Evolutionary conservation across 176 grass and related monocot genomes (phyloP).

Genomic region (Tuctoria greenei): DNA sequence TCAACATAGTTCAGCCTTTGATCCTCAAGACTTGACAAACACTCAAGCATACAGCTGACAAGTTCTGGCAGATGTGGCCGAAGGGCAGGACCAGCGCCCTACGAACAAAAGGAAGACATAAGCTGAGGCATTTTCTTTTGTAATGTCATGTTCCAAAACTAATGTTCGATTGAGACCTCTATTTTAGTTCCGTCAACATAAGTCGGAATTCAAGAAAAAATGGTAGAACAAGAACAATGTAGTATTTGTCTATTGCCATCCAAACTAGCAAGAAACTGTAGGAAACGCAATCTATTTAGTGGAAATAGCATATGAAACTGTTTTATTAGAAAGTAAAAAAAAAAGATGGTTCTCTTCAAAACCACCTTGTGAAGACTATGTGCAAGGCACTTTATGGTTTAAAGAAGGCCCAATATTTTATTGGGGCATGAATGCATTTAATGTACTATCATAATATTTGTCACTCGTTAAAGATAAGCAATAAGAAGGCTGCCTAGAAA

Average conservation of each 20-base stretch:
- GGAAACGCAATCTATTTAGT: constrained; percentile 15
- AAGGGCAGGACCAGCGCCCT: constrained; percentile 82
- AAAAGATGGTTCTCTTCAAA: background rate
- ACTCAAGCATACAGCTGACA: constrained; percentile 95
- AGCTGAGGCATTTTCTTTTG: background rate
- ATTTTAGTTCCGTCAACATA: background rate
- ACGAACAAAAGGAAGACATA: constrained; percentile 20
- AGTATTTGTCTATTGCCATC: background rate
- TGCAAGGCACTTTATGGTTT: background rate
- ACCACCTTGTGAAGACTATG: background rate
- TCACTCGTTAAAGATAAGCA: constrained; percentile 6
- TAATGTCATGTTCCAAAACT: background rate
- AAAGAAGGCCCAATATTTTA: background rate
- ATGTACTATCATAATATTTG: constrained; percentile 1
- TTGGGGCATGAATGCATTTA: background rate
- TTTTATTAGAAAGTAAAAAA: background rate
- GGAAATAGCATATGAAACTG: constrained; percentile 23
- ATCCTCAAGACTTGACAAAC: constrained; percentile 94
- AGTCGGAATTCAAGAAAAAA: background rate
- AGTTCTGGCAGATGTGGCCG: constrained; percentile 79
- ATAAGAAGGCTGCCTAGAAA: too few species aligned
- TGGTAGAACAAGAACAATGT: constrained; percentile 4
- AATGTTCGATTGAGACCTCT: background rate
- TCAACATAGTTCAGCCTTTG: constrained; percentile 98
- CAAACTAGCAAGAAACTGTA: constrained; percentile 16